These are phyloP conservation scores for Alternaria solani DNA, from an alignment of 2,329 filamentous ascomycete genomes.

Conservation along the genomic window DNA sequence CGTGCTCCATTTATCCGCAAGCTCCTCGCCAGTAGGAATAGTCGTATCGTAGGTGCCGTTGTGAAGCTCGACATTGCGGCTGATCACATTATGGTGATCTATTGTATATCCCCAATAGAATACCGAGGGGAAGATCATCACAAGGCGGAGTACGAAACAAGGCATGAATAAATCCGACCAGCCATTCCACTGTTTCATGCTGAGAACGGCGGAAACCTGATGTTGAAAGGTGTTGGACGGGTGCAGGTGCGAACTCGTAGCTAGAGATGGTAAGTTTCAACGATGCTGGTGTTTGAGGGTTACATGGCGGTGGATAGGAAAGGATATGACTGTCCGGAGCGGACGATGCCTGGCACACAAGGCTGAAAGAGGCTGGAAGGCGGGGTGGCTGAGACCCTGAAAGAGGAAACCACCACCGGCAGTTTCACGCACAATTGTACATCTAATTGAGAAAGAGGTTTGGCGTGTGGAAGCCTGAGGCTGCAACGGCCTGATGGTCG, in stretches of 20 bases:
- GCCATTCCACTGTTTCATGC: not conserved
- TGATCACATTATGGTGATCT: constrained; percentile 15
- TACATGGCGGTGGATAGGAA: not conserved
- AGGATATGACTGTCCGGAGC: not conserved
- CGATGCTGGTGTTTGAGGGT: not conserved
- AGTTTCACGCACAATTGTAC: not conserved
- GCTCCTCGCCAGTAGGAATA: constrained; percentile 15
- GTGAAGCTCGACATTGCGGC: constrained; percentile 16
- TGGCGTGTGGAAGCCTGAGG: constrained; percentile 6
- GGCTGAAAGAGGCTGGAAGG: not conserved
- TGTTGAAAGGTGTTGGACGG: not conserved
- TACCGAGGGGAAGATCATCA: constrained; percentile 3
- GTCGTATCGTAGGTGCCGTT: constrained; percentile 19
- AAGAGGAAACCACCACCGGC: not conserved
- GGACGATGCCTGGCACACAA: not conserved
- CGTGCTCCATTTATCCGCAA: constrained; percentile 18
- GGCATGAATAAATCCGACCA: not conserved
- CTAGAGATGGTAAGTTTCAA: not conserved
- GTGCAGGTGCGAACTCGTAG: not conserved
- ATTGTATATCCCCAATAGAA: constrained; percentile 5
- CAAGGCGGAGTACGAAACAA: constrained; percentile 10
- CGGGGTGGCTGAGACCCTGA: not conserved
- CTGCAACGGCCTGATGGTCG: not conserved
- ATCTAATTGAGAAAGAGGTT: not conserved
- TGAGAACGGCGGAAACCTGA: not conserved